phyloP scores from a whole-genome alignment of 352 stramenopile genomes.

The Poterioochromonas sp. region DNA sequence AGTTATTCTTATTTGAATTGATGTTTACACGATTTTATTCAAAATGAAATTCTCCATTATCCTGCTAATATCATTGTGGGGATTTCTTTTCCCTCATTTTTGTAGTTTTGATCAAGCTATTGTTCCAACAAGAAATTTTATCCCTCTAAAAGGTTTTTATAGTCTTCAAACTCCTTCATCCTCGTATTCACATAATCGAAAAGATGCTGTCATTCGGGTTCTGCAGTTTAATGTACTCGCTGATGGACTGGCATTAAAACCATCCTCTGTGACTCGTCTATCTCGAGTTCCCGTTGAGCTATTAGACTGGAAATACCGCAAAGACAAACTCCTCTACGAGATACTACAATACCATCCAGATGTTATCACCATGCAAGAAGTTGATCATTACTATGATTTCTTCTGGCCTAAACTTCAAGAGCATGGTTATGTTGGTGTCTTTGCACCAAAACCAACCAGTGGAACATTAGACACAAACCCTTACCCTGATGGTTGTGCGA shows the following conservation, averaged over 20 bases:
- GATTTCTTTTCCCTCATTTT: too few relatives aligned
- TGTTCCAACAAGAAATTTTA: background rate
- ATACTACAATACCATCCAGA: constrained; percentile 36
- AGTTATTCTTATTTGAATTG: too few relatives aligned
- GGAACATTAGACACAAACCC: constrained; percentile 29
- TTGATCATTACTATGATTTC: constrained; percentile 41
- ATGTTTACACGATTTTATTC: too few relatives aligned
- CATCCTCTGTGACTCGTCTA: background rate
- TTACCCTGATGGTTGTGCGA: constrained; percentile 37
- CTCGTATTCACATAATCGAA: background rate
- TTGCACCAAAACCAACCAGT: constrained; percentile 35
- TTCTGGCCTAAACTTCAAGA: constrained; percentile 17
- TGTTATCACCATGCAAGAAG: constrained; percentile 40
- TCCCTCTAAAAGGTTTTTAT: background rate
- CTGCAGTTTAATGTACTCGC: constrained; percentile 42
- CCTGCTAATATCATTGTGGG: too few relatives aligned
- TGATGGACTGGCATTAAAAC: constrained; percentile 32
- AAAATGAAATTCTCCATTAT: too few relatives aligned
- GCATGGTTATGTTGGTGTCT: constrained; percentile 35
- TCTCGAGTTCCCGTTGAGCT: background rate
- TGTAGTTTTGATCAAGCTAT: background rate
- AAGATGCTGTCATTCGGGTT: constrained; percentile 30
- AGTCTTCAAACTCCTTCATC: constrained; percentile 35
- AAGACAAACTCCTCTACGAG: constrained; percentile 34
- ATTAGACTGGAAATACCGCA: background rate